phyloP scores from a whole-genome alignment of 1,139 yeast species.

The Hanseniaspora uvarum region DNA sequence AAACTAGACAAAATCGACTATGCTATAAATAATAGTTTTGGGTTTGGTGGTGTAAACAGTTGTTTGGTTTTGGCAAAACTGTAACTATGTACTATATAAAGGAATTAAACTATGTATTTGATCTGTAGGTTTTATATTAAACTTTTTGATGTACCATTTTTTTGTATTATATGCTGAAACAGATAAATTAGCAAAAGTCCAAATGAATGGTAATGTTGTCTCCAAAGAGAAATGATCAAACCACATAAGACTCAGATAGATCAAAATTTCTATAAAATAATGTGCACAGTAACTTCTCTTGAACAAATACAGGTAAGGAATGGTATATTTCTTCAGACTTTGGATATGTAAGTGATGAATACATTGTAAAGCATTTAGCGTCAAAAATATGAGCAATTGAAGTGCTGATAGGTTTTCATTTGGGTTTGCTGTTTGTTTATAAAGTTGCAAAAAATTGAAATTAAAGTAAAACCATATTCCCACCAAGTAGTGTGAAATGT shows the following conservation, averaged over 20 bases:
- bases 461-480: conserved; percentile 58
- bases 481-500: conserved; percentile 62
- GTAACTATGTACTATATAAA: background rate
- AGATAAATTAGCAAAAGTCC: conserved; percentile 52
- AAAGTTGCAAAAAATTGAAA: conserved; percentile 29
- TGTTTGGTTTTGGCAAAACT: conserved; percentile 44
- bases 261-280: conserved; percentile 61
- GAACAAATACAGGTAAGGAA: conserved; percentile 51
- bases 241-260: conserved; percentile 41
- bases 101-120: conserved; percentile 9
- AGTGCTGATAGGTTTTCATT: conserved; percentile 22
- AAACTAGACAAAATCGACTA: conserved; percentile 37
- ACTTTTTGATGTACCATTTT: conserved; percentile 10
- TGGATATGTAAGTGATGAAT: conserved; percentile 55
- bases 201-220: conserved; percentile 27
- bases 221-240: background rate
- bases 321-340: conserved; percentile 50
- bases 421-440: conserved; percentile 20
- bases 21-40: conserved; percentile 84
- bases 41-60: conserved; percentile 95
- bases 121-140: background rate
- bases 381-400: conserved; percentile 31
- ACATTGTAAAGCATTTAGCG: conserved; percentile 36
- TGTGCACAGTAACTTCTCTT: conserved; percentile 59
- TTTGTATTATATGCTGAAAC: conserved; percentile 13